Base-by-base conservation (phyloP, 805 yeast species). In the Hanseniaspora singularis region DNA sequence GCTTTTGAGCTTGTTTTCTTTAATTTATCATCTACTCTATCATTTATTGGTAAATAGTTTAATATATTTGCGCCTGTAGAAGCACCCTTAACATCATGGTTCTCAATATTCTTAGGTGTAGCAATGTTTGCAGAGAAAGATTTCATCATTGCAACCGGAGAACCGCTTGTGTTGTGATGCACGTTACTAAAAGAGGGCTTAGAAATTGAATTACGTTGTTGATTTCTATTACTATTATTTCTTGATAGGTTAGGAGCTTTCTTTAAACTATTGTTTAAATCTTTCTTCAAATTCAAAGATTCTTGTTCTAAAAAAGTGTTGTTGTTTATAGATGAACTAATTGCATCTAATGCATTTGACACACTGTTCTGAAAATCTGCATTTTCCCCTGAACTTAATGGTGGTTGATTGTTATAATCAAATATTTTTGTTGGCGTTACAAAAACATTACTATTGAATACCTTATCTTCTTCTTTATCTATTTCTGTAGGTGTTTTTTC, bases 381-480 rank as follows among this genome's bases (percentile, higher is more conserved):
- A 26, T 26, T 12, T 14, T 19, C 39, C 2, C 18, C 28, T 10
- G 16, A 19, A 30, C 6, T 12, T 3, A 10, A 22, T 7, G 18
- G 27, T 20, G 15, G 23, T 10, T 41, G 46, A 12, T 44, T 30
- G 30, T 15, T 43, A 8, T 19, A 43, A 16, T 34, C 18, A 4
- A 26, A 9, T 4, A 28, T 26, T 22, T 43, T 43, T 7, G 47
- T 43, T 36, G 48, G 48, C 3, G 48, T 44, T 2, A 37, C 32
- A 37, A 44, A 44, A 10, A 12, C 16, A 5, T 36, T 24, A 9
- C 30, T 12, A 20, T 24, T 34, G 12, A 16, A 1, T 4, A 18
- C 24, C 3, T 15, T n/a, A 4, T 28, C 19, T 15, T 12, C 26
- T 14, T 28, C 33, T 11, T 24, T 2, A 2, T 31, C 26, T 18